Conservation (phyloP, 106 monocot genomes). For the Acorus gramineus region DNA sequence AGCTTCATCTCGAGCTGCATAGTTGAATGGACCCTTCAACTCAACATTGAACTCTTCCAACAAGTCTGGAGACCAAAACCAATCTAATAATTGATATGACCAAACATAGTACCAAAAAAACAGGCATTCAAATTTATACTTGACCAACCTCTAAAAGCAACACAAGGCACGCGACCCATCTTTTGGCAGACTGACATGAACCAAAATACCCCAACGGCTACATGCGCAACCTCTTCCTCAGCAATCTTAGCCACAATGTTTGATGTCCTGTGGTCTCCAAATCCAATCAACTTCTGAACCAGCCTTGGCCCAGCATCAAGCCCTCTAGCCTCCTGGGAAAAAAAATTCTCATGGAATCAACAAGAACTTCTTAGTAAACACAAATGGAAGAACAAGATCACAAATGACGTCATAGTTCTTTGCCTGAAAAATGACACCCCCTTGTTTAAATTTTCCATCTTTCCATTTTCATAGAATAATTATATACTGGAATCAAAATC, state of each 20-base stretch:
- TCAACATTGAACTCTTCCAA: constrained; percentile 66
- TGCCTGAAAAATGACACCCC: too few relatives aligned
- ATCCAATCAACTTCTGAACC: constrained; percentile 74
- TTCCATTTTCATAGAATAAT: too few relatives aligned
- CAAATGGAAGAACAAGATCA: background rate
- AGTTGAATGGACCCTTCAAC: constrained; percentile 89
- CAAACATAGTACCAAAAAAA: background rate
- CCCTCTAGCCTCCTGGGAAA: constrained; percentile 80
- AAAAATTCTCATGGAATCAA: background rate
- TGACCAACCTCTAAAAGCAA: constrained; percentile 50
- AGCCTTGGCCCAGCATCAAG: constrained; percentile 92
- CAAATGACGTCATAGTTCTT: background rate
- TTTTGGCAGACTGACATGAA: constrained; percentile 63
- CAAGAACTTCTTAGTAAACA: background rate
- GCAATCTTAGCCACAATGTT: constrained; percentile 78
- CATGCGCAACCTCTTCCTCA: constrained; percentile 96
- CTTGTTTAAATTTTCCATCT: too few relatives aligned
- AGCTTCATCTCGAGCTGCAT: constrained; percentile 82
- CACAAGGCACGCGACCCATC: constrained; percentile 47
- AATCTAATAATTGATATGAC: too few relatives aligned
- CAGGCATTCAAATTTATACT: background rate
- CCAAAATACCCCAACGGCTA: constrained; percentile 83
- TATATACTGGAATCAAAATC: too few relatives aligned
- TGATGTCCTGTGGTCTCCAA: constrained; percentile 76
- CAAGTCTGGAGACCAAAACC: constrained; percentile 31